Conservation (phyloP, 73 alveolate species). For the Diophrys appendiculata region DNA sequence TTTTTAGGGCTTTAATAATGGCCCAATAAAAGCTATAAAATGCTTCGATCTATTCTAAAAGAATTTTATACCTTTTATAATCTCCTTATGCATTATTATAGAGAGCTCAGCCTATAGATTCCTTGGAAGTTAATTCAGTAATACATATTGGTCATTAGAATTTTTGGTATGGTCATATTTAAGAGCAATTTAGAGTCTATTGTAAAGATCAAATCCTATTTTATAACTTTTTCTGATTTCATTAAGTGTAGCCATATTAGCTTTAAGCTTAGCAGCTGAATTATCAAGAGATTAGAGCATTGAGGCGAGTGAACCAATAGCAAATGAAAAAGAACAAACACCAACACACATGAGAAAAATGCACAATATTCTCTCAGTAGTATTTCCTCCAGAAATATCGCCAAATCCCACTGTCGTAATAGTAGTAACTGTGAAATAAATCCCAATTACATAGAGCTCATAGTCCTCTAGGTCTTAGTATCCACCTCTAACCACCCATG, state of each 20-base stretch:
- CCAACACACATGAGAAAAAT: constrained; percentile 44
- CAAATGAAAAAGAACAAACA: constrained; percentile 43
- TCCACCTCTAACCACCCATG: too few species aligned
- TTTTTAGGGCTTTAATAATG: constrained; percentile 72
- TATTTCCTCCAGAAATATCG: neutral
- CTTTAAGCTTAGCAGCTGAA: constrained; percentile 38
- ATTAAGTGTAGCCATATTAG: constrained; percentile 43
- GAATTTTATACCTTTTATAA: constrained; percentile 65
- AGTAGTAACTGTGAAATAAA: neutral
- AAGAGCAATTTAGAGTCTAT: constrained; percentile 46
- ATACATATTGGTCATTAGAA: constrained; percentile 52
- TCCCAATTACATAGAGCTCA: neutral
- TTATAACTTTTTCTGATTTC: constrained; percentile 42
- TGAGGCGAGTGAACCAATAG: constrained; percentile 39
- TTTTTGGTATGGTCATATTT: constrained; percentile 54
- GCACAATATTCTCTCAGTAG: constrained; percentile 11
- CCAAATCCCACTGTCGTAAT: constrained; percentile 26
- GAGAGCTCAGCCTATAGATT: constrained; percentile 61
- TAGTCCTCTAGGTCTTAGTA: neutral
- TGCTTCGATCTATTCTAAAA: constrained; percentile 76
- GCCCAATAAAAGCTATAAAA: constrained; percentile 84
- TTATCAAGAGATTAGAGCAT: constrained; percentile 24
- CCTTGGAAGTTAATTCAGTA: constrained; percentile 75
- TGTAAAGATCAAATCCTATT: constrained; percentile 42
- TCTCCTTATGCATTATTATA: constrained; percentile 72